Percentiles rank a stretch among this genome's conserved stretches.
Evolutionary conservation across 768 basidiomycete species (phyloP).

Genomic region (Tricholoma sp.): DNA sequence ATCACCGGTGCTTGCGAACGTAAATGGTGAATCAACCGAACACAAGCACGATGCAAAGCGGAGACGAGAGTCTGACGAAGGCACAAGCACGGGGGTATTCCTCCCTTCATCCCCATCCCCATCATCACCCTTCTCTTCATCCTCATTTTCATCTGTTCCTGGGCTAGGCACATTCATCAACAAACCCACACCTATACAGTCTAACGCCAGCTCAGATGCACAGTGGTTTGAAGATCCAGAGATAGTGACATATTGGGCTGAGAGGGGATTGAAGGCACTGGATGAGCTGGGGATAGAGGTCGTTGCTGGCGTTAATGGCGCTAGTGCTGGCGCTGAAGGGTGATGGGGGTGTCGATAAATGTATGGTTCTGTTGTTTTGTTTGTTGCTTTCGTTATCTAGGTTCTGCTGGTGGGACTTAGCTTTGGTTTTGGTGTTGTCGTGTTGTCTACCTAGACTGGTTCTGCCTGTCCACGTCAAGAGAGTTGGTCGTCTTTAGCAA

Average conservation of each 20-base stretch:
- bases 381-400: not conserved
- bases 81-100: not conserved
- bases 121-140: not conserved
- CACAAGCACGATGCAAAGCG: not conserved
- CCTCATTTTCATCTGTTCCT: not conserved
- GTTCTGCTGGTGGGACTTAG: too few relatives aligned
- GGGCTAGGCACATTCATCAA: too few relatives aligned
- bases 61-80: not conserved
- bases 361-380: not conserved
- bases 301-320: slow-evolving; percentile 33
- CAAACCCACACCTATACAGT: not conserved
- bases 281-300: slow-evolving; percentile 41
- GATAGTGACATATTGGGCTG: slow-evolving; percentile 45
- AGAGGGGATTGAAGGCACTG: slow-evolving; percentile 45
- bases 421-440: too few relatives aligned
- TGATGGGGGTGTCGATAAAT: not conserved
- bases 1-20: not conserved
- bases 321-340: not conserved
- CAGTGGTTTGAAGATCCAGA: slow-evolving; percentile 52
- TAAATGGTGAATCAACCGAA: not conserved
- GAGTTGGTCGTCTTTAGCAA: too few relatives aligned
- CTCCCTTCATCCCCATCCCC: not conserved
- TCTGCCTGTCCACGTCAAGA: too few relatives aligned
- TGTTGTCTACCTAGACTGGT: too few relatives aligned
- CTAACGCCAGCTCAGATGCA: slow-evolving; percentile 4